Evolutionary conservation across 2,329 filamentous ascomycete species (phyloP), one percentile per base, ranked within the genome.

Genomic region (Colletotrichum chlorophyti): DNA sequence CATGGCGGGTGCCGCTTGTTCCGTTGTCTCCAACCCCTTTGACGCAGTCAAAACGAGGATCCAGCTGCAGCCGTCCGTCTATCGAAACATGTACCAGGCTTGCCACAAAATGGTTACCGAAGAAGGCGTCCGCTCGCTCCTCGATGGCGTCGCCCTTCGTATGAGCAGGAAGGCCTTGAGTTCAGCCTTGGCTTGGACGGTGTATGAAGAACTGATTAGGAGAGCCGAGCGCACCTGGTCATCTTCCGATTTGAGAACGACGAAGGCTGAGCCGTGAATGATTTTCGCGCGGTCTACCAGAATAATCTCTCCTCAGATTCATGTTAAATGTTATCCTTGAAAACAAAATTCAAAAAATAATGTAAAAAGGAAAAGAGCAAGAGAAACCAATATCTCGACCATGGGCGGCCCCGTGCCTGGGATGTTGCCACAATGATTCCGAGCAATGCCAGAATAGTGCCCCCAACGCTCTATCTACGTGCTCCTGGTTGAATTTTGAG

Each of bases 11-110:
- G 89, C 88, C 2, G 77, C 91, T 26, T 96, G 93, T 53, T 97
- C 93, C 1, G 88, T 89, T 4, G 82, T 98, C 32, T 97, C 95
- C 8, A 99, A 99, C 72, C 95, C 95, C 0, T 98, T 98, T 68
- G 95, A 99, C 74, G 93, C 93, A 1, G 88, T 98, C 73, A 99
- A 99, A 79, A 99, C 95, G 19, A 81, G 95, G 46, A 87, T 99
- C 65, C 95, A 99, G 76, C 81, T 99, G 29, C 91, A 96, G 78
- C 95, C 95, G 4, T 80, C 80, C 6, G 83, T 85, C 55, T 99
- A 98, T 70, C 81, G 83, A 29, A 97, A 98, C 68, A 91, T 94
- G 83, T 74, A 91, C 64, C 86, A 90, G 61, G 92, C 93, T 1
- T 87, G 83, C 35, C 83, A 80, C 67, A 82, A 87, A 69, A 97